Evolutionary conservation across 2,329 filamentous ascomycete species (phyloP).

Genomic region (Monosporascus ibericus): DNA sequence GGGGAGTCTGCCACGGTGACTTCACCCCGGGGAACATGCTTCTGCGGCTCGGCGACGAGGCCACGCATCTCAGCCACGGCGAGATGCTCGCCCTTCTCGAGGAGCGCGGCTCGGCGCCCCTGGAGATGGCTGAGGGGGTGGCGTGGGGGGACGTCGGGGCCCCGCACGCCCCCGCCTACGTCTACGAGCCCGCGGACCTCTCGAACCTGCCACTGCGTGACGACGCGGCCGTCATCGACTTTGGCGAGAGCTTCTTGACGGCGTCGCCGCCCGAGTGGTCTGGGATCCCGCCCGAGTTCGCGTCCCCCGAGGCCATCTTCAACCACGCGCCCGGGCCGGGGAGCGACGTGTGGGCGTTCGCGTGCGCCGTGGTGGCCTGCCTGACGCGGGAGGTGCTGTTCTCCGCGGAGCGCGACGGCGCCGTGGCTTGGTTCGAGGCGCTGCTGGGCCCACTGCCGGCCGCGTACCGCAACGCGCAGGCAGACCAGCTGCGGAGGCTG

Average conservation of each 20-base stretch:
- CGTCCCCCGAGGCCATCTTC: constrained; percentile 1
- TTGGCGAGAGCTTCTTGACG: constrained; percentile 1
- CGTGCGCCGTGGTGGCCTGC: not conserved
- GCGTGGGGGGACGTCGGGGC: too few relatives aligned
- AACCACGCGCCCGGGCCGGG: not conserved
- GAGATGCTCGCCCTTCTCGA: not conserved
- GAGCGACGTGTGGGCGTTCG: constrained; percentile 2
- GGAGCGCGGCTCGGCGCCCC: not conserved
- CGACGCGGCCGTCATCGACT: constrained; percentile 1
- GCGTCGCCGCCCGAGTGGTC: not conserved
- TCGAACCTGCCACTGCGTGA: not conserved
- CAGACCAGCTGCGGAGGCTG: not conserved
- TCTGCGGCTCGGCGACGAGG: not conserved
- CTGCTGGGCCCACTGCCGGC: not conserved
- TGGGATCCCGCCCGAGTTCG: not conserved
- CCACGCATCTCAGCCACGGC: not conserved
- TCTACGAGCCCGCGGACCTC: not conserved
- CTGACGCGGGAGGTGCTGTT: not conserved
- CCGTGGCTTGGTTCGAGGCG: not conserved
- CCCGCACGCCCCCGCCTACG: not conserved
- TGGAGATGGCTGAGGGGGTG: too few relatives aligned
- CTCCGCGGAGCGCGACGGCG: not conserved
- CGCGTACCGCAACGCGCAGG: not conserved
- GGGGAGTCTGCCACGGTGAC: constrained; percentile 3
- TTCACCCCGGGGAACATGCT: constrained; percentile 1